Evolutionary conservation across 306 rosid species (phyloP).

Genomic region (Hippophae gyantsensis): DNA sequence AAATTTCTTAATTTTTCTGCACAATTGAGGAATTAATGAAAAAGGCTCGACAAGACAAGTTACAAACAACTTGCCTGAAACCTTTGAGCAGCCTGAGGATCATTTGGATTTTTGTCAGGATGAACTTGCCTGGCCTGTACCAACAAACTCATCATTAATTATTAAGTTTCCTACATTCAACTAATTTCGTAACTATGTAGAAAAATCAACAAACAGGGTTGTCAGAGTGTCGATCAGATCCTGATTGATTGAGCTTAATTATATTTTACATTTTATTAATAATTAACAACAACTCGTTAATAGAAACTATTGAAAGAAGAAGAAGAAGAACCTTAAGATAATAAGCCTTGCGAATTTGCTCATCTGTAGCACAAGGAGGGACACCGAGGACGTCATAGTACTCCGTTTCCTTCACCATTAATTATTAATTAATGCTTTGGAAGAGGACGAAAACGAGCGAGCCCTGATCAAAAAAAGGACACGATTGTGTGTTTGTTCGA

Average conservation of each 20-base stretch:
- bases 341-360: conserved; percentile 82
- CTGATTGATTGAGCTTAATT: no score
- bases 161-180: no score
- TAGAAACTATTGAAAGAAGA: no score
- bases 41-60: not conserved
- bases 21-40: not conserved
- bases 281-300: not conserved
- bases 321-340: conserved; percentile 53
- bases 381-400: conserved; percentile 71
- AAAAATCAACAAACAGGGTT: no score
- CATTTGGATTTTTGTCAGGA: conserved; percentile 87
- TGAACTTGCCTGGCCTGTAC: conserved; percentile 87
- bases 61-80: conserved; percentile 45
- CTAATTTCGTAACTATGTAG: no score
- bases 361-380: conserved; percentile 59
- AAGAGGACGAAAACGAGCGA: not conserved
- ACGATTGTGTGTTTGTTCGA: not conserved
- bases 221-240: no score
- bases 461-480: conserved; percentile 1
- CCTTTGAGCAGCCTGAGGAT: conserved; percentile 76
- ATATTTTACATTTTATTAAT: not conserved
- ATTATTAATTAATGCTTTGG: not conserved
- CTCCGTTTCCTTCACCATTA: conserved; percentile 77
- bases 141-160: conserved; percentile 1
- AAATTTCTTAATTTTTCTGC: no score